Conservation (phyloP, 1,284 basidiomycete genomes). For the Trichosporon coremiiforme region DNA sequence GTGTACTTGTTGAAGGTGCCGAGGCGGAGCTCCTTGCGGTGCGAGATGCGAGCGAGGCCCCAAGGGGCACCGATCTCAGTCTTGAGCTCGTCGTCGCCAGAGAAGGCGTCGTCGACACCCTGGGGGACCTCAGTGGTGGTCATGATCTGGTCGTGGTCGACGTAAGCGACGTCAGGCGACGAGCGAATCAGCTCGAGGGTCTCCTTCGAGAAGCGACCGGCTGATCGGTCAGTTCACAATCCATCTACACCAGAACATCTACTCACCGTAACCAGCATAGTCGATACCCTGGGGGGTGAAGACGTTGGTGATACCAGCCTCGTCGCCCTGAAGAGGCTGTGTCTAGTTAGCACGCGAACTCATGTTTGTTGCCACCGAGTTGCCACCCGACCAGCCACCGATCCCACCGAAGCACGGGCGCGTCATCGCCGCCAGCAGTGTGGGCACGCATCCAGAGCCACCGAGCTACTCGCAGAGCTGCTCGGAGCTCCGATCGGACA, state of each 20-base stretch:
- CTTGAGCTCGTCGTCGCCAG: conserved; percentile 43
- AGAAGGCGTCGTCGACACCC: conserved; percentile 46
- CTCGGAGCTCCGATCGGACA: background rate
- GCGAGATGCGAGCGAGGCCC: conserved; percentile 95
- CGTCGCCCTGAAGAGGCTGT: conserved; percentile 43
- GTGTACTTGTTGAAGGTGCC: conserved; percentile 85
- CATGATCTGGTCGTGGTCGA: conserved; percentile 91
- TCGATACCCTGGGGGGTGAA: conserved; percentile 43
- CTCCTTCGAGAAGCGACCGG: conserved; percentile 76
- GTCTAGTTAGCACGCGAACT: conserved; percentile 18
- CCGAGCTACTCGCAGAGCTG: background rate
- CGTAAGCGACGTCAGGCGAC: conserved; percentile 87
- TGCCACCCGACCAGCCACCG: conserved; percentile 17
- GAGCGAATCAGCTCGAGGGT: conserved; percentile 78
- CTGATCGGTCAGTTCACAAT: conserved; percentile 39
- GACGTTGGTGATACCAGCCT: conserved; percentile 52
- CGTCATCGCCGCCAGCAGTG: background rate
- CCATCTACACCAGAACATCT: background rate
- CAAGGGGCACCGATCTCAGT: conserved; percentile 82
- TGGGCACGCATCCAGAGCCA: background rate
- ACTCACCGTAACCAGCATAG: conserved; percentile 55
- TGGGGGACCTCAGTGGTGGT: conserved; percentile 64
- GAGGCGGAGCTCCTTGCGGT: conserved; percentile 75
- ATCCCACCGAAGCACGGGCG: background rate
- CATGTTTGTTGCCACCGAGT: background rate